A percentile compares a stretch with the other conserved stretches of the same genome.
phyloP scores from a whole-genome alignment of 2,329 filamentous ascomycete genomes.

The Ophiostoma tasmaniense region DNA sequence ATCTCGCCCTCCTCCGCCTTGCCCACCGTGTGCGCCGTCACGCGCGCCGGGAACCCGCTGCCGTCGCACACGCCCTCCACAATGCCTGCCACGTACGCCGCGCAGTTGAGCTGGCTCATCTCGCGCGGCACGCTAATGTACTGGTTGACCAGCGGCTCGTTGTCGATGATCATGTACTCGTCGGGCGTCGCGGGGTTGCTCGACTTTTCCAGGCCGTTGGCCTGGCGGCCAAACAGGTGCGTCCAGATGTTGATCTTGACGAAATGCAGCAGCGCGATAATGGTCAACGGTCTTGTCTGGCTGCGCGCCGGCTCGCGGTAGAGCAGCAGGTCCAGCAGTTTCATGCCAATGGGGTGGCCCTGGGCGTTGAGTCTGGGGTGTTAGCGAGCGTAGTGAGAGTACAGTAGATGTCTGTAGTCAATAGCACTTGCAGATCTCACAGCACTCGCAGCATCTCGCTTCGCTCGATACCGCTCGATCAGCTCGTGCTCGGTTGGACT shows the following conservation, averaged over 20 bases:
- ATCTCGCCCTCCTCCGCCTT: slow-evolving; percentile 59
- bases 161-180: slow-evolving; percentile 99
- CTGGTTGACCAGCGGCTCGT: slow-evolving; percentile 90
- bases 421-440: too few species aligned
- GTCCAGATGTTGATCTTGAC: slow-evolving; percentile 89
- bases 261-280: slow-evolving; percentile 87
- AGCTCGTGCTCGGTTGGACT: background rate
- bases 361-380: slow-evolving; percentile 69
- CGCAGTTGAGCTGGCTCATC: slow-evolving; percentile 94
- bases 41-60: slow-evolving; percentile 77
- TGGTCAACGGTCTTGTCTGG: slow-evolving; percentile 70
- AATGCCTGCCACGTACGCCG: slow-evolving; percentile 88
- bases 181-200: slow-evolving; percentile 72
- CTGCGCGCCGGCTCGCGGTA: slow-evolving; percentile 66
- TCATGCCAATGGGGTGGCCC: slow-evolving; percentile 88
- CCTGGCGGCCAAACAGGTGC: slow-evolving; percentile 82
- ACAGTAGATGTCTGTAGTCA: too few species aligned
- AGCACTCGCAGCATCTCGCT: background rate
- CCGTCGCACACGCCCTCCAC: slow-evolving; percentile 95
- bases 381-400: background rate
- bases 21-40: slow-evolving; percentile 76
- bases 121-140: slow-evolving; percentile 90
- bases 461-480: background rate
- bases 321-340: slow-evolving; percentile 89
- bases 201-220: slow-evolving; percentile 86